These are phyloP conservation scores for Aphanomyces invadans DNA, from an alignment of 352 stramenopile genomes.

Conservation along the genomic window DNA sequence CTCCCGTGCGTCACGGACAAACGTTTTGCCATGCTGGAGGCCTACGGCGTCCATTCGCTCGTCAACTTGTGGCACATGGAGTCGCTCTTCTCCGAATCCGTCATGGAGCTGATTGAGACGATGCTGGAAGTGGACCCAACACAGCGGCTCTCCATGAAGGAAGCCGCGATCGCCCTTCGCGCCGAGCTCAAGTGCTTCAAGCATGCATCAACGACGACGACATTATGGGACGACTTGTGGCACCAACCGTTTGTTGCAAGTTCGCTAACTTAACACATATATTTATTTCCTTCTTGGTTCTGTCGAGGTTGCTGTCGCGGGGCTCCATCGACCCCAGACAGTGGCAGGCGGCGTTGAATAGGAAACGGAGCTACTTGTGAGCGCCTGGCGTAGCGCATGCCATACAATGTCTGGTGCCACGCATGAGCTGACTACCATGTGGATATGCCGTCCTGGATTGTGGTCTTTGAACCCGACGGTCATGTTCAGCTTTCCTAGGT, in stretches of 20 bases:
- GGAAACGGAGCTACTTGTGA: no score
- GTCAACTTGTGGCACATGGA: slow-evolving; percentile 57
- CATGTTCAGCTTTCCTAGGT: no score
- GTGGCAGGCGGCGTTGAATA: no score
- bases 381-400: no score
- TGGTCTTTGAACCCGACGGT: no score
- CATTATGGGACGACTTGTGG: neutral
- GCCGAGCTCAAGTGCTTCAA: neutral
- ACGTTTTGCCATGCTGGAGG: slow-evolving; percentile 81
- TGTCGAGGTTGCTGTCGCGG: neutral
- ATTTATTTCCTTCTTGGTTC: no score
- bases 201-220: neutral
- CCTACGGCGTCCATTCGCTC: slow-evolving; percentile 64
- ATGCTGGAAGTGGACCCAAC: slow-evolving; percentile 28
- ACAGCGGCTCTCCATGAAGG: slow-evolving; percentile 24
- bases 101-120: slow-evolving; percentile 22
- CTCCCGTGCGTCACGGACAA: slow-evolving; percentile 66
- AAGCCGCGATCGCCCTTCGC: neutral
- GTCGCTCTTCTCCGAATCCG: slow-evolving; percentile 16
- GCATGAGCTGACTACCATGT: no score
- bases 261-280: no score
- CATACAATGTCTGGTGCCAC: no score
- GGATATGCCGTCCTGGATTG: no score
- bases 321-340: neutral
- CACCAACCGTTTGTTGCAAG: neutral